Conservation (phyloP, 2,329 filamentous ascomycete genomes). For the Alternaria angustiovoidea region DNA sequence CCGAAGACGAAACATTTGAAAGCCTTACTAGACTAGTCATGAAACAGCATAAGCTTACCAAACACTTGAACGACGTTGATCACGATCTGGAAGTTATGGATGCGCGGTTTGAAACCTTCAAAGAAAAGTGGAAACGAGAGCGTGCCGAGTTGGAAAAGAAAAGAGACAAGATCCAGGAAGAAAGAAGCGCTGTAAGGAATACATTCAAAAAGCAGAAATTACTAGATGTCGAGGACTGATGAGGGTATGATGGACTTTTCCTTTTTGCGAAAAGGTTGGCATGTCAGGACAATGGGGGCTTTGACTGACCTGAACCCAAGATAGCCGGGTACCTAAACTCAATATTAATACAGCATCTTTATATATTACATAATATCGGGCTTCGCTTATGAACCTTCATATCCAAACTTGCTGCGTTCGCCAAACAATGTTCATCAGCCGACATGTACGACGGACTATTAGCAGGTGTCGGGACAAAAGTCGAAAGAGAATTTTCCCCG, state of each 20-base stretch:
- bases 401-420: background rate
- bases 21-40: slow-evolving; percentile 7
- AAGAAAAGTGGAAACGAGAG: slow-evolving; percentile 11
- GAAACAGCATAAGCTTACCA: slow-evolving; percentile 16
- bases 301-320: background rate
- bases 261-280: background rate
- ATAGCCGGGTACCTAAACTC: background rate
- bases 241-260: too few species aligned
- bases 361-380: background rate
- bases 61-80: slow-evolving; percentile 13
- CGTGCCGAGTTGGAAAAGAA: background rate
- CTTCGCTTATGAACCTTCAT: background rate
- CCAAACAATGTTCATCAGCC: background rate
- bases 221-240: background rate
- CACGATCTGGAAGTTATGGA: slow-evolving; percentile 15
- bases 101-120: slow-evolving; percentile 1
- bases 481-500: too few species aligned
- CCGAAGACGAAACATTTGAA: slow-evolving; percentile 20
- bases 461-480: too few species aligned
- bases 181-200: slow-evolving; percentile 12
- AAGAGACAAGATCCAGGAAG: background rate
- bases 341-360: background rate
- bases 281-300: background rate
- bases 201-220: slow-evolving; percentile 18
- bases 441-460: too few species aligned